A percentile compares a stretch with the other conserved stretches of the same genome.
Evolutionary conservation across 1,284 basidiomycete species (phyloP).

Genomic region (Tilletia walkeri): DNA sequence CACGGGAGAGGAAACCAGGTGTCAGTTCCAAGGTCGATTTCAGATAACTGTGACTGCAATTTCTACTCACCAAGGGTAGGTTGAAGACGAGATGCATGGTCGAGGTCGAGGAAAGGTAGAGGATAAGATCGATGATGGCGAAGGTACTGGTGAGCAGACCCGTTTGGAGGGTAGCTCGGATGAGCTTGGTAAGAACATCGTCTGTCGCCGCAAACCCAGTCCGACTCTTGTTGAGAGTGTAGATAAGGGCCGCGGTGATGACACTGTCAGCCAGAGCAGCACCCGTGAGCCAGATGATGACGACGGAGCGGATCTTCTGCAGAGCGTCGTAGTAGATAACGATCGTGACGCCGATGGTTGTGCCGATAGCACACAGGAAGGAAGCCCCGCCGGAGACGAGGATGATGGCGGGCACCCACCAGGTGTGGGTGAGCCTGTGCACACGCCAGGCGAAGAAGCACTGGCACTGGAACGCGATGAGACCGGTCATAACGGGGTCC

Average conservation of each 20-base stretch:
- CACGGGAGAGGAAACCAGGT: background rate
- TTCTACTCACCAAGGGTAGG: slow-evolving; percentile 31
- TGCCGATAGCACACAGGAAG: slow-evolving; percentile 41
- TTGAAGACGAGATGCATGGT: slow-evolving; percentile 49
- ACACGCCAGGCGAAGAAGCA: slow-evolving; percentile 52
- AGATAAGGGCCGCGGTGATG: slow-evolving; percentile 43
- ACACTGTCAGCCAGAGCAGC: slow-evolving; percentile 44
- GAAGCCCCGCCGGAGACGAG: slow-evolving; percentile 27
- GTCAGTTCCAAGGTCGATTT: no score
- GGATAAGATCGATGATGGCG: slow-evolving; percentile 43
- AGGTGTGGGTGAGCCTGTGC: slow-evolving; percentile 39
- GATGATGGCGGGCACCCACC: slow-evolving; percentile 36
- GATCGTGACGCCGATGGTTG: slow-evolving; percentile 45
- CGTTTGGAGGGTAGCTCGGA: slow-evolving; percentile 47
- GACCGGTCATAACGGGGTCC: slow-evolving; percentile 44
- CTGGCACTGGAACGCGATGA: slow-evolving; percentile 45
- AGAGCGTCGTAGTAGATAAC: slow-evolving; percentile 36
- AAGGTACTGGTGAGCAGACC: slow-evolving; percentile 44
- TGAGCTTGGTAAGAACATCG: slow-evolving; percentile 49
- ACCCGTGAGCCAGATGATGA: slow-evolving; percentile 47
- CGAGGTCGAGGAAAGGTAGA: slow-evolving; percentile 42
- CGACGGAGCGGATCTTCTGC: slow-evolving; percentile 48
- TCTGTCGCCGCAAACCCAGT: slow-evolving; percentile 51
- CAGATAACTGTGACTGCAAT: background rate
- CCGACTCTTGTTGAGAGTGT: slow-evolving; percentile 43